Conservation (phyloP, 2,329 filamentous ascomycete species). For the Penicillium fuscoglaucum region DNA sequence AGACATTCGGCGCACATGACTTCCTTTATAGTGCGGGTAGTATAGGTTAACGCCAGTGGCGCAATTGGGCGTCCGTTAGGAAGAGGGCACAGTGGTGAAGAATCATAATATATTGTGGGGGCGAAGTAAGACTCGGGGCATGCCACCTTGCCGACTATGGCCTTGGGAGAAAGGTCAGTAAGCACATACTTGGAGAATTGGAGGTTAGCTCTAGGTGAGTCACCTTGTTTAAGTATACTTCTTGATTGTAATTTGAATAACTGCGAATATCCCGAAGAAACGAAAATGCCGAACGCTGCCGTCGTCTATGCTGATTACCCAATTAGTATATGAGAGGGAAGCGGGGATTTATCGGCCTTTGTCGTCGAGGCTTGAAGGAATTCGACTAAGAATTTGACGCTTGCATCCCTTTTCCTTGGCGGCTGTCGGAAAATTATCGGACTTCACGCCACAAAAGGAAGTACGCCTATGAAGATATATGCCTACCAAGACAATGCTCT, state of each 20-base stretch:
- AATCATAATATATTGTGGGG: not conserved
- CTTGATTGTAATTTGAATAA: not conserved
- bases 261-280: not conserved
- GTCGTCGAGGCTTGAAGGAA: not conserved
- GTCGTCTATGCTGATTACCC: not conserved
- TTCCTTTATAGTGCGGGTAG: not conserved
- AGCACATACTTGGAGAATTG: not conserved
- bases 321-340: not conserved
- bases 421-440: not conserved
- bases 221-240: not conserved
- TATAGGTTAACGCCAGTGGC: not conserved
- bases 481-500: not conserved
- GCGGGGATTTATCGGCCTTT: not conserved
- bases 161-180: not conserved
- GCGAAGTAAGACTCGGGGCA: not conserved
- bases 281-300: not conserved
- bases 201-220: not conserved
- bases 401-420: not conserved
- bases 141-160: not conserved
- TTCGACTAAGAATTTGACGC: too few species aligned
- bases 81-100: not conserved
- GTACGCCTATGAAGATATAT: not conserved
- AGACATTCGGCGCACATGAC: not conserved
- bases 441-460: not conserved
- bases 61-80: not conserved